phyloP scores from a whole-genome alignment of 352 stramenopile genomes.

The Pseudoperonospora humuli region DNA sequence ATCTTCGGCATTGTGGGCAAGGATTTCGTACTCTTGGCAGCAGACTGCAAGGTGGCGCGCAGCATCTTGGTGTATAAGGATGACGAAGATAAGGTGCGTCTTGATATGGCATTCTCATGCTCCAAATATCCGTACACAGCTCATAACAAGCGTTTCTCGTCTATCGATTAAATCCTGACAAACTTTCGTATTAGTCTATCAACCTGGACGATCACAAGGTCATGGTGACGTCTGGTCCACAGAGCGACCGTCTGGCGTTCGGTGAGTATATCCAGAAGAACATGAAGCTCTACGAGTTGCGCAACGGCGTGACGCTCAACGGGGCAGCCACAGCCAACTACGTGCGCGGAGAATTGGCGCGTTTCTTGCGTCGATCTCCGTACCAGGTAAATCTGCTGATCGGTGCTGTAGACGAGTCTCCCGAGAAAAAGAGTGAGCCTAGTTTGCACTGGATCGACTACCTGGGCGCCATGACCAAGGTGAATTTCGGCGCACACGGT shows the following conservation, averaged over 20 bases:
- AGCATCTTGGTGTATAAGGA: conserved; percentile 92
- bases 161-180: no score
- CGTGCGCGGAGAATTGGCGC: conserved; percentile 71
- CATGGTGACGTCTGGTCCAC: conserved; percentile 63
- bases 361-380: conserved; percentile 70
- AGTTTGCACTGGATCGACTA: conserved; percentile 89
- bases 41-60: conserved; percentile 84
- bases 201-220: conserved; percentile 79
- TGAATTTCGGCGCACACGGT: conserved; percentile 83
- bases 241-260: conserved; percentile 78
- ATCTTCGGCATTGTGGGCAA: conserved; percentile 87
- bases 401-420: conserved; percentile 49
- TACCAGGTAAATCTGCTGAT: conserved; percentile 86
- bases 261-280: conserved; percentile 88
- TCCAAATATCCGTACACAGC: no score
- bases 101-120: background rate
- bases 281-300: conserved; percentile 88
- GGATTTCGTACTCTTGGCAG: conserved; percentile 88
- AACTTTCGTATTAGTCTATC: conserved; percentile 54
- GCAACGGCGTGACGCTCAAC: conserved; percentile 80
- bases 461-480: conserved; percentile 73
- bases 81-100: conserved; percentile 86
- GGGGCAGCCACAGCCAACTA: conserved; percentile 78
- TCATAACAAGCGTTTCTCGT: no score
- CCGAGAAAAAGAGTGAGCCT: conserved; percentile 28